Evolutionary conservation across 2,329 filamentous ascomycete genomes (phyloP), one percentile per base, ranked within the genome.

Genomic region (Metarhizium humberi): DNA sequence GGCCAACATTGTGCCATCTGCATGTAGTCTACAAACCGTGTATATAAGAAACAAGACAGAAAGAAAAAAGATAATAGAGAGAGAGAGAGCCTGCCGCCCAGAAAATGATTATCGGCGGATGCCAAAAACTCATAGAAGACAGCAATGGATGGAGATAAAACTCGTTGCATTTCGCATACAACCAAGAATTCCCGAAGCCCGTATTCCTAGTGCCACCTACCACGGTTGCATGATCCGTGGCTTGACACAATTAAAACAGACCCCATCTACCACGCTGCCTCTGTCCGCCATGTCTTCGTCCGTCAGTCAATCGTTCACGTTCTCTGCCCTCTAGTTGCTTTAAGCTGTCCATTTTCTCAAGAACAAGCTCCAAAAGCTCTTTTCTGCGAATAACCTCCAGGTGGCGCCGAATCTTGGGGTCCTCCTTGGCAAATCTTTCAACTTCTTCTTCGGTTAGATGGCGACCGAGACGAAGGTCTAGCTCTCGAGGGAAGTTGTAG

Each of bases 261-360:
- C 76, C 76, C 77, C 77, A 79, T 52, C 76, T 71, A 20, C 74
- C 72, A 18, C 74, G 70, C 58, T 74, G 71, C 62, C 75, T 76
- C 48, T 69, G 67, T 25, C 55, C 54, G 29, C 68, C 65, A 51
- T 60, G 59, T 36, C 62, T 59, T 36, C 59, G 55, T 16, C 50
- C 53, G 8, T 56, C 34, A 8, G 56, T 59, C 51, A 64, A 66
- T 20, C 76, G 73, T 34, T 82, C 77, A 65, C 84, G 83, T 61
- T 87, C 86, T 54, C 87, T 77, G 10, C 86, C 86, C 65, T 97
- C 92, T 8, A 99, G 76, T 64, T 92, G 87, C 57, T 89, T 80
- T 64, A 99, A 73, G 56, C 89, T 87, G 69, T 97, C 92, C 82
- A 99, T 97, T 78, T 99, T 97, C 68, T 90, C 87, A 34, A 99